These are phyloP conservation scores for Pleurotus giganteus DNA, from an alignment of 768 basidiomycete species.

Conservation along the genomic window DNA sequence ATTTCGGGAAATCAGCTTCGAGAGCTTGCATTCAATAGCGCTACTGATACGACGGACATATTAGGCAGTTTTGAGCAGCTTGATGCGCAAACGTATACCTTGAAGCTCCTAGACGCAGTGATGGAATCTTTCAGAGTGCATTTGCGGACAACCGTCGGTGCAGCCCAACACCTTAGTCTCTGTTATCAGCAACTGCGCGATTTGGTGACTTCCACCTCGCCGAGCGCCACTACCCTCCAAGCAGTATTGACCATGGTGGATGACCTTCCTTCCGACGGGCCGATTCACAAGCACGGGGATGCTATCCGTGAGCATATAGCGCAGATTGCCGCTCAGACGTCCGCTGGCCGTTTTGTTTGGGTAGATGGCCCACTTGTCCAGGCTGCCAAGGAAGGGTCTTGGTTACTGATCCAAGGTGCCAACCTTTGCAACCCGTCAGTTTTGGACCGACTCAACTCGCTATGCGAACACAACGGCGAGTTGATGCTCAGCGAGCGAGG, in stretches of 20 bases:
- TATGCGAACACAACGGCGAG: conserved; percentile 84
- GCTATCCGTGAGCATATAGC: conserved; percentile 21
- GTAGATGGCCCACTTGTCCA: conserved; percentile 87
- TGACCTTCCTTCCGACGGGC: conserved; percentile 15
- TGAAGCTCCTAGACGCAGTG: not conserved
- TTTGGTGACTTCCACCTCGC: not conserved
- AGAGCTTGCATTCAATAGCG: conserved; percentile 78
- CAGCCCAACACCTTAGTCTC: not conserved
- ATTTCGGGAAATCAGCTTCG: conserved; percentile 65
- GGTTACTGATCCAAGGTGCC: conserved; percentile 89
- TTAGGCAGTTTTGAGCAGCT: conserved; percentile 95
- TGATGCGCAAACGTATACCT: conserved; percentile 37
- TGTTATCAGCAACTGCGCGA: not conserved
- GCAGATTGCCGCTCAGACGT: conserved; percentile 15
- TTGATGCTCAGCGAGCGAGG: conserved; percentile 91
- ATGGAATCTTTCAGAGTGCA: not conserved
- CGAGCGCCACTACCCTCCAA: conserved; percentile 17
- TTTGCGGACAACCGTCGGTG: not conserved
- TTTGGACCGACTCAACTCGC: conserved; percentile 92
- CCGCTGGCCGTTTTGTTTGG: conserved; percentile 81
- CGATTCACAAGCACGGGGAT: not conserved
- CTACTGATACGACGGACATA: conserved; percentile 92
- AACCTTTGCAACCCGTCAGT: conserved; percentile 96
- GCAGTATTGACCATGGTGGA: conserved; percentile 25
- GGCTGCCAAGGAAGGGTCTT: conserved; percentile 84